These are phyloP conservation scores for Nidula microcarpa DNA, from an alignment of 768 basidiomycete species.

Conservation along the genomic window DNA sequence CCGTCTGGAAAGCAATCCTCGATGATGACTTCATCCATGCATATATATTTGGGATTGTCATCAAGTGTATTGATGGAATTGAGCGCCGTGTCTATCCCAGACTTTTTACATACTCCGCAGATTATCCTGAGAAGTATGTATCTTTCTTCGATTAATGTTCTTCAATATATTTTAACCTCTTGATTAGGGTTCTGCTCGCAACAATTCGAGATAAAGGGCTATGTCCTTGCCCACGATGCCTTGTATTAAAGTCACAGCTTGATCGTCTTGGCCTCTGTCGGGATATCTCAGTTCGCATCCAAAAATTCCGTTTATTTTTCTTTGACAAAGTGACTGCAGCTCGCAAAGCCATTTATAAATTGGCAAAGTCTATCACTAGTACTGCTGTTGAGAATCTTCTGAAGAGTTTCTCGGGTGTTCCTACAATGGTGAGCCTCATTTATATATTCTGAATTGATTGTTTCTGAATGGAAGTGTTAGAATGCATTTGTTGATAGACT, in stretches of 20 bases:
- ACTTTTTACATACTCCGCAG: constrained; percentile 24
- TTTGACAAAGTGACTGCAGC: not conserved
- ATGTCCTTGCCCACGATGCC: constrained; percentile 31
- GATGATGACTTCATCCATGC: constrained; percentile 21
- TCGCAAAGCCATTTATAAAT: constrained; percentile 6
- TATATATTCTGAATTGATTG: not conserved
- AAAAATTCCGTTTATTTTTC: constrained; percentile 6
- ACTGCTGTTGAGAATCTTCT: constrained; percentile 9
- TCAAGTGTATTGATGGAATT: constrained; percentile 20
- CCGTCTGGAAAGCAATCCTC: constrained; percentile 16
- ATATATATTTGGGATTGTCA: constrained; percentile 20
- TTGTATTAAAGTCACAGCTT: constrained; percentile 18
- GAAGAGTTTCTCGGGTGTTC: constrained; percentile 11
- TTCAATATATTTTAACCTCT: not conserved
- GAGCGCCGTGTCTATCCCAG: constrained; percentile 19
- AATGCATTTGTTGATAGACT: constrained; percentile 10
- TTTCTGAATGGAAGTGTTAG: not conserved
- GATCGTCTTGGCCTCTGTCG: constrained; percentile 19
- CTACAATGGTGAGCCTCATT: constrained; percentile 12
- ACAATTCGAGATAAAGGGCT: constrained; percentile 28
- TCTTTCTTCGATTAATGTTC: no score
- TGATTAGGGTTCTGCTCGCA: constrained; percentile 19
- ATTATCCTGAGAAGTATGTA: constrained; percentile 29
- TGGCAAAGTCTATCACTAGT: constrained; percentile 3
- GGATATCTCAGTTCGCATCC: constrained; percentile 9